A percentile compares a stretch with the other conserved stretches of the same genome.
Conservation (phyloP, 2,329 filamentous ascomycete genomes). For the Trichoderma arundinaceum region DNA sequence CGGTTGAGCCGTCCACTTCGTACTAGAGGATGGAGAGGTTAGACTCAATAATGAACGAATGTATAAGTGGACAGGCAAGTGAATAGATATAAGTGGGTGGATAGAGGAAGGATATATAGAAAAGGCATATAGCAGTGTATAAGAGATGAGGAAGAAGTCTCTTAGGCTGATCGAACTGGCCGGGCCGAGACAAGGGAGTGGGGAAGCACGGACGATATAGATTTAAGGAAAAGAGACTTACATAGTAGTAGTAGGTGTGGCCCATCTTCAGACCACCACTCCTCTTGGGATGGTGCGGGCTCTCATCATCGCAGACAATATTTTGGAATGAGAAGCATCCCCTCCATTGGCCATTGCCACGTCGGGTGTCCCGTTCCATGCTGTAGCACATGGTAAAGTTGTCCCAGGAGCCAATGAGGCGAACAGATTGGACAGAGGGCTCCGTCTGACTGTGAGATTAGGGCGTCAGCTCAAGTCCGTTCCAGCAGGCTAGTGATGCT, state of each 20-base stretch:
- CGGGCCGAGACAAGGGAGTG: conserved; percentile 5
- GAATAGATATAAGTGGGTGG: neutral
- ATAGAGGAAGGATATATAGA: neutral
- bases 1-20: conserved; percentile 76
- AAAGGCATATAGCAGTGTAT: neutral
- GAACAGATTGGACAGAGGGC: conserved; percentile 70
- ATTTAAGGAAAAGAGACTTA: conserved; percentile 46
- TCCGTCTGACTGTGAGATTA: conserved; percentile 59
- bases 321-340: conserved; percentile 87
- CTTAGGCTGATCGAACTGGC: neutral
- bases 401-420: conserved; percentile 92
- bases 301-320: conserved; percentile 79
- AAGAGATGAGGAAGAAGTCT: neutral
- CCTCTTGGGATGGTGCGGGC: conserved; percentile 55
- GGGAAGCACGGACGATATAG: conserved; percentile 30
- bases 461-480: conserved; percentile 36
- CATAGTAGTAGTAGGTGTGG: conserved; percentile 93
- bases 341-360: conserved; percentile 78
- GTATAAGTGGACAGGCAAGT: neutral
- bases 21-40: conserved; percentile 62
- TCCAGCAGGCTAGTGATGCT: conserved; percentile 4
- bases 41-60: neutral
- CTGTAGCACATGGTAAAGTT: conserved; percentile 81
- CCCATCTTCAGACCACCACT: conserved; percentile 89
- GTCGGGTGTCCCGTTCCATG: conserved; percentile 80